phyloP scores from a whole-genome alignment of 306 rosid species.

The Rosa lucieae region DNA sequence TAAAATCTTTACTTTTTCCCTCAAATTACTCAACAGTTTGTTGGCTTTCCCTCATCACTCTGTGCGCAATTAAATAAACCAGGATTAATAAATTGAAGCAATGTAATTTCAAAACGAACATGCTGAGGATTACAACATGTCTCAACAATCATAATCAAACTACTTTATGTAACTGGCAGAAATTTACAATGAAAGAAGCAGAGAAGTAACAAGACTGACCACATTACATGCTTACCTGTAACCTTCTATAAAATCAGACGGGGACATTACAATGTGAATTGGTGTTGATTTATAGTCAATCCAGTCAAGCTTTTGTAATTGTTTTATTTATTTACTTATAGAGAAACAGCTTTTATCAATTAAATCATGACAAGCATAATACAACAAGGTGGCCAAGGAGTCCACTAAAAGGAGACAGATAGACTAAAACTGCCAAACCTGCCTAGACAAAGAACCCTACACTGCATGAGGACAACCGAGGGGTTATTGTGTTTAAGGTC shows the following conservation, averaged over 20 bases:
- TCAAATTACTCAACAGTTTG: background rate
- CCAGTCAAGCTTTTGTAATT: background rate
- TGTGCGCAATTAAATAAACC: background rate
- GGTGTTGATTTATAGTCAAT: background rate
- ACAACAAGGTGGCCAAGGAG: background rate
- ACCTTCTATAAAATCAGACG: background rate
- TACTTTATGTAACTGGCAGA: background rate
- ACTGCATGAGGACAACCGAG: background rate
- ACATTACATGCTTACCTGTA: background rate
- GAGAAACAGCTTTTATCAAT: background rate
- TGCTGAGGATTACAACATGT: background rate
- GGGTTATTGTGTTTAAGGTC: background rate
- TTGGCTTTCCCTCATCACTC: background rate
- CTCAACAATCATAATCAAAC: background rate
- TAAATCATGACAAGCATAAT: background rate
- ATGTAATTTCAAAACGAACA: background rate
- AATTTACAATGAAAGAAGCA: background rate
- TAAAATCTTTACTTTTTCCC: background rate
- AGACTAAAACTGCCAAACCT: background rate
- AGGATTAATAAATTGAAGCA: background rate
- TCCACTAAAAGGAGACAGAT: background rate
- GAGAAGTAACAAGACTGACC: background rate
- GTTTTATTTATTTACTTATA: background rate
- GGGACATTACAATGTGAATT: background rate
- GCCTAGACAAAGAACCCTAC: background rate